A percentile compares a stretch with the other conserved stretches of the same genome.
Conservation (phyloP, 805 yeast genomes). For the Yarrowia sp. region DNA sequence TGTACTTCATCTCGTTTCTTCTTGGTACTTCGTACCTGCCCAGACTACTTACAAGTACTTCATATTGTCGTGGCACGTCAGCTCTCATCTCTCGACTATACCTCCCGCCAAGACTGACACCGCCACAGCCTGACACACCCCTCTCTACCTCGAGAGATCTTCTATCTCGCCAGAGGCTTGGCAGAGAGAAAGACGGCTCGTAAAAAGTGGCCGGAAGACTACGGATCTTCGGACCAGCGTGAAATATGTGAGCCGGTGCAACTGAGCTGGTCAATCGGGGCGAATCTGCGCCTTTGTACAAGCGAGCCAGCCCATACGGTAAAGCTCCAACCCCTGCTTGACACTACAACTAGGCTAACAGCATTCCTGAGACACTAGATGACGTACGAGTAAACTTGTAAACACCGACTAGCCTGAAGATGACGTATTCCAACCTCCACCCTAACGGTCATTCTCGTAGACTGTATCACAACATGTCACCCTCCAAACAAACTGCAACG, state of each 20-base stretch:
- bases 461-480: slow-evolving; percentile 5
- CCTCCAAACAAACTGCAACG: slow-evolving; percentile 19
- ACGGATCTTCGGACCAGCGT: slow-evolving; percentile 28
- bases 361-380: too few relatives aligned
- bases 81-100: not conserved
- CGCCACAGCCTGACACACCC: slow-evolving; percentile 20
- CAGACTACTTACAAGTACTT: too few relatives aligned
- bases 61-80: not conserved
- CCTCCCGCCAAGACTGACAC: slow-evolving; percentile 9
- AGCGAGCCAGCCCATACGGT: slow-evolving; percentile 10
- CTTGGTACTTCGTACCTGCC: not conserved
- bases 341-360: too few relatives aligned
- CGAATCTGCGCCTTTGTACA: not conserved
- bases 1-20: too few relatives aligned
- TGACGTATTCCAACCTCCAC: slow-evolving; percentile 1
- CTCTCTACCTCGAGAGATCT: slow-evolving; percentile 1
- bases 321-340: too few relatives aligned
- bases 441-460: not conserved
- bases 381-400: too few relatives aligned
- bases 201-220: not conserved
- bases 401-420: too few relatives aligned
- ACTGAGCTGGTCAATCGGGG: slow-evolving; percentile 16
- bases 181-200: not conserved
- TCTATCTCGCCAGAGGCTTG: slow-evolving; percentile 29
- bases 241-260: slow-evolving; percentile 15